Base-by-base conservation (phyloP, 768 basidiomycete species). In the Tulasnella sp. region DNA sequence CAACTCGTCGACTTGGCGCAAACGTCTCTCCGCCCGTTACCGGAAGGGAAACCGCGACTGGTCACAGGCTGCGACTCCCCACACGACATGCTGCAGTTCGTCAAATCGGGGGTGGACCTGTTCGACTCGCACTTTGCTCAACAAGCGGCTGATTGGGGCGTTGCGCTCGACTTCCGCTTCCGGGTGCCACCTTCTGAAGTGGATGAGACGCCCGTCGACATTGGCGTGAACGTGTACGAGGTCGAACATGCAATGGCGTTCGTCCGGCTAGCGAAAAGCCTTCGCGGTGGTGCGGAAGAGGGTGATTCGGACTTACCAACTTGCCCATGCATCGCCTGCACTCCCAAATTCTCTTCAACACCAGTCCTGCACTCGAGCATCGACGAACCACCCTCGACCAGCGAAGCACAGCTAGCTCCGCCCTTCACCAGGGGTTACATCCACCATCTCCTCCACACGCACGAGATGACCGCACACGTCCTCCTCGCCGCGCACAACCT, bases 381-480 rank as follows among this genome's bases (percentile, higher is more conserved):
- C 22, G 77, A 76, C 34, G 75, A 69, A 0, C 78, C 80, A 16
- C 44, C 40, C 34, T 39, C 73, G 2, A 52, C 37, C 9, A 62
- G 16, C 34, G n/a, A 68, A 34, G 42, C 26, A 41, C 26, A 22
- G 26, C 22, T 29, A 7, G 35, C 39, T 74, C 77, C 16, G 32
- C 67, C 82, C 0, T 81, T 78, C 74, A 82, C 80, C n/a, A 80
- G 83, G 26, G 89, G 90, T 2, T 95, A 95, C 75, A 67, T 93
- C 36, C 92, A 95, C 77, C 93, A 95, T 76, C 85, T 95, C 16
- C 81, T 94, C 40, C 88, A 90, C 67, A 93, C 93, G 6, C 94
- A 95, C 79, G 94, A 95, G 79, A 94, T 95, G 93, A 87, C 89
- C 0, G 89, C 91, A 0, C 91, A 95, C 75, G 77, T 91, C 4